Conservation (phyloP, 441 rosid genomes). For the Lagerstroemia fauriei region DNA sequence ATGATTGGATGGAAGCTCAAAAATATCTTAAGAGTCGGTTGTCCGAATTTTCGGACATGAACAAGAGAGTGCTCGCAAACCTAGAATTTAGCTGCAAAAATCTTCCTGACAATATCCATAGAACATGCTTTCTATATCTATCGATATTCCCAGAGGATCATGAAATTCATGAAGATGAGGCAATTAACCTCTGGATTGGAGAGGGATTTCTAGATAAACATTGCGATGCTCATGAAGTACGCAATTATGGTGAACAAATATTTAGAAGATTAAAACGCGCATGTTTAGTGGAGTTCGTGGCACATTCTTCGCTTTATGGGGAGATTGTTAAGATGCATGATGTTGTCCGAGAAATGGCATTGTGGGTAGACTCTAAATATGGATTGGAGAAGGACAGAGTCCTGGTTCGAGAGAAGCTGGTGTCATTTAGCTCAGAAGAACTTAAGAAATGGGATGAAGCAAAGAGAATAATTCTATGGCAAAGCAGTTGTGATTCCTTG, state of each 20-base stretch:
- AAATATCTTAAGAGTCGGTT: slow-evolving; percentile 31
- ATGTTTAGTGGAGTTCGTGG: slow-evolving; percentile 26
- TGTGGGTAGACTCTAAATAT: slow-evolving; percentile 40
- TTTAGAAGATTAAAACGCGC: slow-evolving; percentile 31
- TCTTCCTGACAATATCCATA: slow-evolving; percentile 12
- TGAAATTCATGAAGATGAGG: background rate
- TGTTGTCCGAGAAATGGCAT: slow-evolving; percentile 43
- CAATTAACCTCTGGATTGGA: background rate
- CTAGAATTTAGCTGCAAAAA: slow-evolving; percentile 39
- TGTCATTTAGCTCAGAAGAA: background rate
- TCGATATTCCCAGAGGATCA: slow-evolving; percentile 23
- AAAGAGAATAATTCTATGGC: background rate
- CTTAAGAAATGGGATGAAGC: background rate
- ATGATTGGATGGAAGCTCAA: slow-evolving; percentile 44
- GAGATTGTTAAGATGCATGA: slow-evolving; percentile 39
- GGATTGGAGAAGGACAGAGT: slow-evolving; percentile 15
- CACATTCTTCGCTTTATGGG: too few relatives aligned
- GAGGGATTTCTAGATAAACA: slow-evolving; percentile 3
- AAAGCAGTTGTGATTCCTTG: background rate
- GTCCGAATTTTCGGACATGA: slow-evolving; percentile 25
- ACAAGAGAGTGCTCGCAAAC: slow-evolving; percentile 22
- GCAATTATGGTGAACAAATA: slow-evolving; percentile 32
- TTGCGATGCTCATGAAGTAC: background rate
- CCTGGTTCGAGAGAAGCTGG: slow-evolving; percentile 21
- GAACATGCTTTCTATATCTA: slow-evolving; percentile 39